phyloP scores from a whole-genome alignment of 2,329 filamentous ascomycete genomes.

The Didymella exigua region DNA sequence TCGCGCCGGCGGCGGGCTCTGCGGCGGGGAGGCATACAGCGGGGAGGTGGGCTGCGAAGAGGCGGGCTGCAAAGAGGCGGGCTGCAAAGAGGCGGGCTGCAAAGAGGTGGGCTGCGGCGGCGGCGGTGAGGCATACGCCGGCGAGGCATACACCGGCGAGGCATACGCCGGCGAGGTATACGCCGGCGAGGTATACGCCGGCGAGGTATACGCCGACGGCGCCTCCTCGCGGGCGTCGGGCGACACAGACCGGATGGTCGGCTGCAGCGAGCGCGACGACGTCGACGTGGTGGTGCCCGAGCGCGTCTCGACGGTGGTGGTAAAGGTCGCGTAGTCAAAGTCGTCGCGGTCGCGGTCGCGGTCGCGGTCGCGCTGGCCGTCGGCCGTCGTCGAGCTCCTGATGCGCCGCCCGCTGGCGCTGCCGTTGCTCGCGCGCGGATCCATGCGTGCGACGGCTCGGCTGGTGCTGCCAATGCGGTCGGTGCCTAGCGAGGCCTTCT shows the following conservation, averaged over 20 bases:
- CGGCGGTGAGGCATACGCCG: too few relatives aligned
- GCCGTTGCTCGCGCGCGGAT: background rate
- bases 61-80: constrained; percentile 10
- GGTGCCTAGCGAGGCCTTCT: constrained; percentile 6
- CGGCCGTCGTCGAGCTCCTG: constrained; percentile 12
- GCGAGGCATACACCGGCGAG: too few relatives aligned
- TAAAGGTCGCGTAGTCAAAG: constrained; percentile 9
- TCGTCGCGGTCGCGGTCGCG: background rate
- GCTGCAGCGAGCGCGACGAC: constrained; percentile 16
- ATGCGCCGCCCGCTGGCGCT: constrained; percentile 3
- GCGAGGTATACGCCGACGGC: too few relatives aligned
- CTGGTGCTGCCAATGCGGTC: background rate
- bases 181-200: constrained; percentile 17
- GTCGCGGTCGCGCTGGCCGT: background rate
- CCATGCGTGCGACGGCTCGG: background rate
- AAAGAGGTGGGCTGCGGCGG: constrained; percentile 7
- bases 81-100: constrained; percentile 16
- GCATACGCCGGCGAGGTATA: too few relatives aligned
- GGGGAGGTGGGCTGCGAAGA: constrained; percentile 13
- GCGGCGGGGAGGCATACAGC: constrained; percentile 34
- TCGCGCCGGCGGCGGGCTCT: constrained; percentile 38
- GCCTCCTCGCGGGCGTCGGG: too few relatives aligned
- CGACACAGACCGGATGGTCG: constrained; percentile 67
- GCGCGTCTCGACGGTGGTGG: constrained; percentile 4
- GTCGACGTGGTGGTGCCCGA: constrained; percentile 11